These are phyloP conservation scores for Linaria vulgaris DNA, from an alignment of 257 asterid genomes.

Conservation along the genomic window DNA sequence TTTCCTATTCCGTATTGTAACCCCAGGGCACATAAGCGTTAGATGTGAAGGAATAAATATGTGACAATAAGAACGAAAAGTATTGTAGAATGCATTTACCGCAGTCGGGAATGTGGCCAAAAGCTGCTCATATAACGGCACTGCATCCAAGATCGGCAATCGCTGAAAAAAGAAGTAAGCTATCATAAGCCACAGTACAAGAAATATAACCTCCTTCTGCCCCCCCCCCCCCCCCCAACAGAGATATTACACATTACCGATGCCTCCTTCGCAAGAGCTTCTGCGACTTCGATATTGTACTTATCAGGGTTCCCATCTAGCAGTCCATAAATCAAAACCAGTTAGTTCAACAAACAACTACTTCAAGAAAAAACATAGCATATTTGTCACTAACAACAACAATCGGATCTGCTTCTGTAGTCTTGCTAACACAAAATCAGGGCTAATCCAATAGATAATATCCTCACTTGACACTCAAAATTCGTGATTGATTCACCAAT, in stretches of 20 bases:
- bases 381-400: too few species aligned
- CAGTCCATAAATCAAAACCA: not conserved
- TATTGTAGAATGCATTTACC: constrained; percentile 37
- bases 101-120: constrained; percentile 80
- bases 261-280: constrained; percentile 79
- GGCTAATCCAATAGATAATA: not conserved
- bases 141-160: constrained; percentile 69
- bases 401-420: too few species aligned
- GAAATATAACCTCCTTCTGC: not conserved
- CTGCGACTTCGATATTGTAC: constrained; percentile 76
- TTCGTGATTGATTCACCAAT: too few species aligned
- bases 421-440: not conserved
- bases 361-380: too few species aligned
- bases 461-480: too few species aligned
- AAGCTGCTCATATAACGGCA: constrained; percentile 81
- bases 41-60: constrained; percentile 11
- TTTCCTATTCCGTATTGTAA: not conserved
- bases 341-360: not conserved
- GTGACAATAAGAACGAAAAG: not conserved
- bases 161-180: constrained; percentile 40
- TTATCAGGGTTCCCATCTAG: constrained; percentile 45
- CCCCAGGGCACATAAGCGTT: not conserved
- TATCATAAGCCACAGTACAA: not conserved
- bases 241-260: constrained; percentile 44
- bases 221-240: not conserved